Evolutionary conservation across 2,329 filamentous ascomycete species (phyloP), one percentile per base, ranked within the genome.

Genomic region (Epichloe sp.): DNA sequence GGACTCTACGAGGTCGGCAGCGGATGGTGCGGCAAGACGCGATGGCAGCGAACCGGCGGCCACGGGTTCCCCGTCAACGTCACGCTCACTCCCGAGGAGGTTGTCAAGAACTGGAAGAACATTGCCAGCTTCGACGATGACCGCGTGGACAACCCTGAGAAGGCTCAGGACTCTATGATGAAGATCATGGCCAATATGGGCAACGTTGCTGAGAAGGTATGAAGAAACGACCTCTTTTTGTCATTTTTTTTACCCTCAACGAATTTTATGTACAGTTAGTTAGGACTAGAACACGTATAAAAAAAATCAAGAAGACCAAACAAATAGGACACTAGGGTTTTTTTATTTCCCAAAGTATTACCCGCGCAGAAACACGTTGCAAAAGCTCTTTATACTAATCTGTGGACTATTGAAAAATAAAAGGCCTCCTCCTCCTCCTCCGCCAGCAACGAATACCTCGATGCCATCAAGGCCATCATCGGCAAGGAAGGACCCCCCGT

Each of bases 1-100:
- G 85, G 84, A 49, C 78, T 98, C 46, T 98, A 89, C 71, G 93
- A 98, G 73, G 88, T 91, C 59, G 93, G 93, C 62, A 93, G 87
- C 65, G 93, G 91, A 57, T 98, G 93, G 93, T 81, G 84, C 62
- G 88, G 85, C 56, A 80, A 82, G 66, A 98, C 93, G 51, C 84
- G 93, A 70, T 98, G 91, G 91, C 90, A 98, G 76, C 83, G 93
- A 60, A 82, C 82, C 54, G 88, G 86, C 49, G 93, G 93, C 58
- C 82, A 90, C 65, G 86, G 85, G 58, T 98, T 98, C 84, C 89
- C 91, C 26, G 73, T 95, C 55, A 86, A 96, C 64, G 82, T 87
- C 51, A 75, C 81, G 55, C 73, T 95, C 55, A 90, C 86, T 2
- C 90, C 91, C 17, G 93, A 98, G 71, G 84, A 83, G 59, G 85